Evolutionary conservation across 257 asterid species (phyloP), one percentile per base, ranked within the genome.

Genomic region (Ajuga chamaepitys): DNA sequence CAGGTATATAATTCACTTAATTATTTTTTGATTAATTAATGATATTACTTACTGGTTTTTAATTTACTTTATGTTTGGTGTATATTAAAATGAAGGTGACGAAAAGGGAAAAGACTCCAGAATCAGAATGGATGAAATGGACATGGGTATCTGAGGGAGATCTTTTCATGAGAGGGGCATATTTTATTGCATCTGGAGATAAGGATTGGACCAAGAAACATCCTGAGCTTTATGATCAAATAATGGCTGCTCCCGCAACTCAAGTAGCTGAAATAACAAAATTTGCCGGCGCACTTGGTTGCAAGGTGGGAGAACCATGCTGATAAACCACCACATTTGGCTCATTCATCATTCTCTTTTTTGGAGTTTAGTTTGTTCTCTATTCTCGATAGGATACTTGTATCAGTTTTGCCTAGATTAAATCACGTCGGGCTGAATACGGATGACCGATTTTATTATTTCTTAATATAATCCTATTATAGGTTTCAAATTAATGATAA

Each of bases 141-240:
- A 76, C 81, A 62, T 86, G 95, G 91, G 68, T 78, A 13, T 74
- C 87, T 14, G 79, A 78, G 32, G 85, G 79, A 14, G 91, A 84
- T 70, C 21, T 74, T 1, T 82, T 74, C 73, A 3, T 74, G 70
- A 77, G 77, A 32, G 91, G 87, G 7, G 88, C 95, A 2, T 79
- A 32, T 37, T 86, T 86, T 56, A 37, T 76, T 0, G 47, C 72
- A 47, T 75, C 88, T 1, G 91, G 91, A 1, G 86, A 74, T 51
- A 67, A 57, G 5, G 40, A 64, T 13, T 79, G 73, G 71, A 12
- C 46, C 0, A 73, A 55, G 60, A 75, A 79, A 5, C 83, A 79
- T 21, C 71, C 75, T 0, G 24, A 79, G 7, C 3, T 46, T 13
- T 77, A 52, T 13, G 86, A 84, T 21, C 22, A 62, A 45, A 30